Conservation (phyloP, 2,329 filamentous ascomycete species). For the Hypomyces rosellus region DNA sequence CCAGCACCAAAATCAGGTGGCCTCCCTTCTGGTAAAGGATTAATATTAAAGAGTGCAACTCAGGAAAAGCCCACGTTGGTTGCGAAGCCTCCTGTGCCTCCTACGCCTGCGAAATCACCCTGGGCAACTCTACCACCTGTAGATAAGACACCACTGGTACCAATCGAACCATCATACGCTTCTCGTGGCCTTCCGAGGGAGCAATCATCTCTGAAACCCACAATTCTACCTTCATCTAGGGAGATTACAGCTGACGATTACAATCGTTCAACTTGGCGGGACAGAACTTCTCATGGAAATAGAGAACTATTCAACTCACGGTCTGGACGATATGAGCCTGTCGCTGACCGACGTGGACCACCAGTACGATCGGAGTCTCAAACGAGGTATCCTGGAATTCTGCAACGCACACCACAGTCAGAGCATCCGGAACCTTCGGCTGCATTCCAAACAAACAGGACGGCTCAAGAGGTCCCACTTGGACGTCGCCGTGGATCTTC, state of each 20-base stretch:
- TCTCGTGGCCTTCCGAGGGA: constrained; percentile 50
- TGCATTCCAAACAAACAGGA: constrained; percentile 75
- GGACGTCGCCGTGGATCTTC: constrained; percentile 78
- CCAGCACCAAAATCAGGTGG: constrained; percentile 39
- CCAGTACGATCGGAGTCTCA: constrained; percentile 61
- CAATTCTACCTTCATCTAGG: constrained; percentile 47
- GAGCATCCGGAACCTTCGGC: constrained; percentile 75
- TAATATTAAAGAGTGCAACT: constrained; percentile 58
- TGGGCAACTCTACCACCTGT: constrained; percentile 85
- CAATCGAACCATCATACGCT: constrained; percentile 47
- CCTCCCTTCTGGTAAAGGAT: constrained; percentile 50
- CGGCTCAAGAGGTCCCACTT: constrained; percentile 61
- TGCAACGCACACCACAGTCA: constrained; percentile 64
- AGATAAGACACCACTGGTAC: constrained; percentile 67
- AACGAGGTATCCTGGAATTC: constrained; percentile 65
- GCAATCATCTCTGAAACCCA: constrained; percentile 47
- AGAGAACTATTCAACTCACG: constrained; percentile 92
- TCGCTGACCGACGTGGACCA: constrained; percentile 63
- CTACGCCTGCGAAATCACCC: constrained; percentile 75
- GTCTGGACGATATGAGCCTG: constrained; percentile 87
- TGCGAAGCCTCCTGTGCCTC: constrained; percentile 60
- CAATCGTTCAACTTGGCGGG: constrained; percentile 74
- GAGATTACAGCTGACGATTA: constrained; percentile 95
- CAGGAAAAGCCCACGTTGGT: constrained; percentile 67
- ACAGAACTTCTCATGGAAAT: constrained; percentile 55